A percentile compares a stretch with the other conserved stretches of the same genome.
Conservation (phyloP, 2,329 filamentous ascomycete species). For the Scortechinia acanthostroma region DNA sequence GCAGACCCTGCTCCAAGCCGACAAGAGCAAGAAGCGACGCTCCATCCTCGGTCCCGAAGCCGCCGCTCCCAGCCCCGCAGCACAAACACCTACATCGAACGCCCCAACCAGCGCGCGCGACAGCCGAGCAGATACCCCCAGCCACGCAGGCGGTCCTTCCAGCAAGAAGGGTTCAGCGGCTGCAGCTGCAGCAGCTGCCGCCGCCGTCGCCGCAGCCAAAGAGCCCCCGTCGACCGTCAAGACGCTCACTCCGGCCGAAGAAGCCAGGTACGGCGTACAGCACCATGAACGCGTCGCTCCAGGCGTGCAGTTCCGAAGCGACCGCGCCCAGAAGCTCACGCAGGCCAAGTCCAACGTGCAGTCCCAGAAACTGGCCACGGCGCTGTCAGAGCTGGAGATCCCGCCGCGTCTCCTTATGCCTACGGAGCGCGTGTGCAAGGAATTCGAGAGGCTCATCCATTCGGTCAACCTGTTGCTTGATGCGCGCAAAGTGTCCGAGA, state of each 20-base stretch:
- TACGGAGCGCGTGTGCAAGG: slow-evolving; percentile 35
- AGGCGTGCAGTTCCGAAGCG: slow-evolving; percentile 53
- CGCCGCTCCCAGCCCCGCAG: slow-evolving; percentile 16
- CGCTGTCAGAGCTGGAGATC: slow-evolving; percentile 34
- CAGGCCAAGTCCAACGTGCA: slow-evolving; percentile 40
- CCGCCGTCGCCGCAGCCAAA: slow-evolving; percentile 6
- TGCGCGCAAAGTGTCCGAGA: slow-evolving; percentile 33
- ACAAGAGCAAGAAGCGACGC: slow-evolving; percentile 57
- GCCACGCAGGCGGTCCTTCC: slow-evolving; percentile 1
- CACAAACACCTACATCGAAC: slow-evolving; percentile 16
- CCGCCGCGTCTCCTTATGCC: slow-evolving; percentile 36
- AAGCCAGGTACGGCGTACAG: slow-evolving; percentile 49
- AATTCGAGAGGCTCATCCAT: slow-evolving; percentile 36
- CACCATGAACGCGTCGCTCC: slow-evolving; percentile 54
- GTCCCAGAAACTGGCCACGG: slow-evolving; percentile 34
- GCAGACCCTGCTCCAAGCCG: slow-evolving; percentile 46
- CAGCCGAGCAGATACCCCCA: slow-evolving; percentile 8
- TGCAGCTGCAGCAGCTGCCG: not conserved
- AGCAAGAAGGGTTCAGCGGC: not conserved
- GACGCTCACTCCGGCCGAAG: slow-evolving; percentile 40
- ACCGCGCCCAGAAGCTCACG: slow-evolving; percentile 35
- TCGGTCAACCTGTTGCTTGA: slow-evolving; percentile 35
- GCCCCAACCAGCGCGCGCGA: slow-evolving; percentile 7
- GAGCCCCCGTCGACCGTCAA: slow-evolving; percentile 12
- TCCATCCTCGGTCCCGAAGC: slow-evolving; percentile 16